Percentiles rank a stretch among this genome's conserved stretches.
Conservation (phyloP, 2,329 filamentous ascomycete genomes). For the Monosporascus sp. region DNA sequence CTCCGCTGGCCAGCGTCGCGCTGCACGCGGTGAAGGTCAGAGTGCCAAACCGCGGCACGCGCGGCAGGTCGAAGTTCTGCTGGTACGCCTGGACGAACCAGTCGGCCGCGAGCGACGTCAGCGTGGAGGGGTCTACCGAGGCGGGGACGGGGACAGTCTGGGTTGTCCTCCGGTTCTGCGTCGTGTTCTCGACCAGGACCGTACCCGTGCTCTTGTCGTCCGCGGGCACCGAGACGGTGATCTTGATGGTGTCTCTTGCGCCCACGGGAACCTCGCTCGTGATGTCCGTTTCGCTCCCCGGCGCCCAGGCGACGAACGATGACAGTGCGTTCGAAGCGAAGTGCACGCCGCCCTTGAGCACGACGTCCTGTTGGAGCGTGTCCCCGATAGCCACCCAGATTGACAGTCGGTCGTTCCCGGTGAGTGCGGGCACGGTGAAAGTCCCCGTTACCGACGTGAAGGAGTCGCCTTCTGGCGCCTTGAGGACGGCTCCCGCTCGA, state of each 20-base stretch:
- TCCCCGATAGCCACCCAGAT: constrained; percentile 12
- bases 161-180: constrained; percentile 4
- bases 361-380: constrained; percentile 9
- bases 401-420: constrained; percentile 4
- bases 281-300: constrained; percentile 6
- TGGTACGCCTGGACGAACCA: constrained; percentile 14
- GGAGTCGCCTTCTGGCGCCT: constrained; percentile 6
- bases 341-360: constrained; percentile 10
- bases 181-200: constrained; percentile 10
- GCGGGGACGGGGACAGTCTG: constrained; percentile 6
- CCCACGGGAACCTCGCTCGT: constrained; percentile 5
- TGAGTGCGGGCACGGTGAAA: constrained; percentile 7
- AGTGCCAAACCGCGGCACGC: constrained; percentile 6
- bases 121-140: constrained; percentile 1
- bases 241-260: constrained; percentile 7
- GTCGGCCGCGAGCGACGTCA: constrained; percentile 8
- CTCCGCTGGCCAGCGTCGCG: constrained; percentile 8
- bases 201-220: constrained; percentile 6
- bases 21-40: constrained; percentile 5
- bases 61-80: constrained; percentile 6
- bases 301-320: constrained; percentile 6
- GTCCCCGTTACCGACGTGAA: constrained; percentile 9
- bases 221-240: constrained; percentile 6
- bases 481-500: constrained; percentile 9
- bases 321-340: constrained; percentile 5